These are phyloP conservation scores for Fusarium ramigenum DNA, from an alignment of 2,329 filamentous ascomycete species.

Conservation along the genomic window DNA sequence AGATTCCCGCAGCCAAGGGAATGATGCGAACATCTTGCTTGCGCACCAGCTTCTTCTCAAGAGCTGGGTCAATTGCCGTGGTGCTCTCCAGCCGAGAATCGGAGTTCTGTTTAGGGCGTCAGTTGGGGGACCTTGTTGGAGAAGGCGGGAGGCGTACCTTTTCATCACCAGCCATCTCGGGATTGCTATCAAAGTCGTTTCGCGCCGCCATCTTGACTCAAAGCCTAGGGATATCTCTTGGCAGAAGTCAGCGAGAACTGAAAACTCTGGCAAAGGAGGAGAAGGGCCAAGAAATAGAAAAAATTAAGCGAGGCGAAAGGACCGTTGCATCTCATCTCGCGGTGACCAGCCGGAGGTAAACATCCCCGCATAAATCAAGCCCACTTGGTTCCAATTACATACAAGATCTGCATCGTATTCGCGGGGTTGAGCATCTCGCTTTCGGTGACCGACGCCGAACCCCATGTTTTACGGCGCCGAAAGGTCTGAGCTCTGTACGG, in stretches of 20 bases:
- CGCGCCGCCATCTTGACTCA: not conserved
- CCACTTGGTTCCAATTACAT: not conserved
- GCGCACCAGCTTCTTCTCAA: constrained; percentile 18
- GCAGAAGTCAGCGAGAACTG: not conserved
- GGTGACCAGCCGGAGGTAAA: not conserved
- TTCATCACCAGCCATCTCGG: constrained; percentile 15
- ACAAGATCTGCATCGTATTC: constrained; percentile 13
- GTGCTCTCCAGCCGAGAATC: constrained; percentile 18
- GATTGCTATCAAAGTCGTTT: constrained; percentile 7
- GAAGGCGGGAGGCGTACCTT: constrained; percentile 6
- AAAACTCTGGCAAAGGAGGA: not conserved
- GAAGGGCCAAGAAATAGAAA: not conserved
- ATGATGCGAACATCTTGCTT: constrained; percentile 38
- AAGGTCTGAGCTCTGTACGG: not conserved
- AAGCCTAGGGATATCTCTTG: no score
- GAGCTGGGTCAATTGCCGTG: constrained; percentile 1
- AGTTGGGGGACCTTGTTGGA: not conserved
- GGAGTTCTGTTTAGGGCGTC: constrained; percentile 4
- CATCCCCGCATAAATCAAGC: constrained; percentile 21
- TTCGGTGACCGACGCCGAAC: constrained; percentile 12
- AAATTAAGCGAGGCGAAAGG: constrained; percentile 13
- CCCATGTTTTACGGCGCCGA: not conserved
- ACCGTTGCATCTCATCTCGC: constrained; percentile 8
- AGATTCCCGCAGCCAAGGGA: constrained; percentile 34
- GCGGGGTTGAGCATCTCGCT: constrained; percentile 3